phyloP scores from a whole-genome alignment of 306 rosid species.

The Trifolium repens region DNA sequence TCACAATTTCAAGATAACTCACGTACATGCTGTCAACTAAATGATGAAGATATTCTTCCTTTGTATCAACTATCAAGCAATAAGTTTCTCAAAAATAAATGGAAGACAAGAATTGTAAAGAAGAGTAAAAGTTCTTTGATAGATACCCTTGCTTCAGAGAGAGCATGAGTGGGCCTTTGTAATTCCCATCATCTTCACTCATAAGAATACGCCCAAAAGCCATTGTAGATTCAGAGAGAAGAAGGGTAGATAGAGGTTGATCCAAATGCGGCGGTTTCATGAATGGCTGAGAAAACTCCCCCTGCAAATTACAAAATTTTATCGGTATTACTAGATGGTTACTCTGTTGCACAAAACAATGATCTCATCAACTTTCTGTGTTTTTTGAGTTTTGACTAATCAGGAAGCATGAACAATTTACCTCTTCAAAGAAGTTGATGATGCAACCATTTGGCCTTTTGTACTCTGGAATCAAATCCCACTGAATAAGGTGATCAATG shows the following conservation, averaged over 20 bases:
- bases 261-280: slow-evolving; percentile 96
- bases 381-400: slow-evolving; percentile 39
- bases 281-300: slow-evolving; percentile 94
- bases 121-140: slow-evolving; percentile 33
- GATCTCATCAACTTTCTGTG: slow-evolving; percentile 24
- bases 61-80: slow-evolving; percentile 27
- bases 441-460: slow-evolving; percentile 90
- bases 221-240: slow-evolving; percentile 88
- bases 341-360: slow-evolving; percentile 39
- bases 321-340: slow-evolving; percentile 23
- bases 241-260: slow-evolving; percentile 85
- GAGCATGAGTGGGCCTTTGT: slow-evolving; percentile 89
- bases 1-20: slow-evolving; percentile 23
- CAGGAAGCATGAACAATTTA: slow-evolving; percentile 44
- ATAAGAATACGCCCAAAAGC: slow-evolving; percentile 85
- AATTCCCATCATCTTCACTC: slow-evolving; percentile 85
- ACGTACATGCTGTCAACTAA: slow-evolving; percentile 3
- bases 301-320: slow-evolving; percentile 54
- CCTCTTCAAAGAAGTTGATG: slow-evolving; percentile 94
- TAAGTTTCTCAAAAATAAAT: slow-evolving; percentile 32
- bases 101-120: not conserved
- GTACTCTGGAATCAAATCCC: slow-evolving; percentile 89
- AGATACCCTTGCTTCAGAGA: slow-evolving; percentile 79
- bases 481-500: slow-evolving; percentile 85
- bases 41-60: slow-evolving; percentile 34